Percentiles rank a stretch among this genome's conserved stretches.
Evolutionary conservation across 2,329 filamentous ascomycete genomes (phyloP).

Genomic region (Diaporthe destruens): DNA sequence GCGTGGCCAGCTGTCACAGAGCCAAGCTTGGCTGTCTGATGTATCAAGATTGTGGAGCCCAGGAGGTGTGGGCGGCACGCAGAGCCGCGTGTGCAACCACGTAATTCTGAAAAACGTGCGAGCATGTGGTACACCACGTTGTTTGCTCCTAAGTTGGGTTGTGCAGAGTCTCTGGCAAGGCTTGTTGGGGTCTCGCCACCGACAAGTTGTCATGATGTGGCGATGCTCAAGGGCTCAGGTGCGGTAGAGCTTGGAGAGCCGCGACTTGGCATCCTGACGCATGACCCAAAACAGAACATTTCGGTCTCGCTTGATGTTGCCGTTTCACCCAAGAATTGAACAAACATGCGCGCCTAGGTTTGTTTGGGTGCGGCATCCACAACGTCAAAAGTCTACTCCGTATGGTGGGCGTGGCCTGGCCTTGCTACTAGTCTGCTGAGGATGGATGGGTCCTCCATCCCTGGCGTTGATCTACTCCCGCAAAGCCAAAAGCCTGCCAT

Average conservation of each 20-base stretch:
- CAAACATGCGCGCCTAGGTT: neutral
- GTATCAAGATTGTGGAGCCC: conserved; percentile 26
- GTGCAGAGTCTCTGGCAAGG: neutral
- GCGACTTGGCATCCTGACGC: conserved; percentile 25
- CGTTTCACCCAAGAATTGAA: conserved; percentile 9
- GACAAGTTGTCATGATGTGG: conserved; percentile 2
- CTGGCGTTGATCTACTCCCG: conserved; percentile 10
- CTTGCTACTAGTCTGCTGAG: conserved; percentile 7
- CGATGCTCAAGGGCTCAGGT: neutral
- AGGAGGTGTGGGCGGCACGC: conserved; percentile 8
- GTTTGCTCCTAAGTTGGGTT: neutral
- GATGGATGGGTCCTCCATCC: neutral
- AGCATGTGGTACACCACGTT: neutral
- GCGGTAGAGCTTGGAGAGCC: neutral
- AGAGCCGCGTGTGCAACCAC: conserved; percentile 12
- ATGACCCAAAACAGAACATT: conserved; percentile 34
- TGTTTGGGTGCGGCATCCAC: conserved; percentile 3
- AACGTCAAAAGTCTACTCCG: neutral
- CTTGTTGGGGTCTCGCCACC: neutral
- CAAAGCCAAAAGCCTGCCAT: neutral
- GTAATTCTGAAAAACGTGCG: neutral
- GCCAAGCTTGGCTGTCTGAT: conserved; percentile 27
- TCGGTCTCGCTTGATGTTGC: conserved; percentile 28
- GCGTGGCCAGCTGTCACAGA: conserved; percentile 1
- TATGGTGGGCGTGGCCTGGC: conserved; percentile 9